phyloP scores from a whole-genome alignment of 192 early-diverging fungal genomes.

The Rhizophlyctis rosea region DNA sequence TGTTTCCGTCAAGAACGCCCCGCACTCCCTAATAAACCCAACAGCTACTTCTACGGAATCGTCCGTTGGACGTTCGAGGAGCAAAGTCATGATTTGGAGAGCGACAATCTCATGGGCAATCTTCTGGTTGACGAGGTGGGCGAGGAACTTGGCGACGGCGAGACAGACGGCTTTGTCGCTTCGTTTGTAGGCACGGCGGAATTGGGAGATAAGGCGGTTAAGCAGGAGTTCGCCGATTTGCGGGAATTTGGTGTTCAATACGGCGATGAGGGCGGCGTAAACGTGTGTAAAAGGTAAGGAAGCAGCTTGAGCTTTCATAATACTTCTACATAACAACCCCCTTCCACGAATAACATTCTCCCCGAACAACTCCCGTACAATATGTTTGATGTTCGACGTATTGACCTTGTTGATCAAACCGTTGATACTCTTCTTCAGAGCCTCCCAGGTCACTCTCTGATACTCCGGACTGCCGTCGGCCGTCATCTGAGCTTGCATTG shows the following conservation, averaged over 20 bases:
- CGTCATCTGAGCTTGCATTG: conserved; percentile 64
- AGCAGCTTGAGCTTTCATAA: conserved; percentile 86
- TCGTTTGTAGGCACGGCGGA: conserved; percentile 84
- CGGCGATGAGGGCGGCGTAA: conserved; percentile 81
- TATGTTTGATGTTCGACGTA: conserved; percentile 82
- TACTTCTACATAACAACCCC: conserved; percentile 77
- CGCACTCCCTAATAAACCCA: conserved; percentile 86
- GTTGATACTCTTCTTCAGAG: conserved; percentile 90
- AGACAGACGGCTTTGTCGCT: conserved; percentile 90
- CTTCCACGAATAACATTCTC: conserved; percentile 91
- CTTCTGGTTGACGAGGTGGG: conserved; percentile 88
- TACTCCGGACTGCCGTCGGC: conserved; percentile 67
- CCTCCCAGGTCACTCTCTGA: conserved; percentile 93
- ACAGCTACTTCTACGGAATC: conserved; percentile 97
- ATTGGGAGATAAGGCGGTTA: conserved; percentile 79
- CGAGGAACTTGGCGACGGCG: conserved; percentile 81
- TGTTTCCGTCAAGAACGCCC: conserved; percentile 77
- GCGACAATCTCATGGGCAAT: conserved; percentile 86
- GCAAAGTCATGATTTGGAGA: conserved; percentile 76
- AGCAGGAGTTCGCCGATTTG: conserved; percentile 85
- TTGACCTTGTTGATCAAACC: conserved; percentile 96
- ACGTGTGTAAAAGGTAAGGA: conserved; percentile 89
- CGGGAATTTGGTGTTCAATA: conserved; percentile 93
- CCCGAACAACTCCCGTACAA: conserved; percentile 82
- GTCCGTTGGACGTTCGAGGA: conserved; percentile 84